Base-by-base conservation (phyloP, 73 alveolate species). In the Effrenium voratum region DNA sequence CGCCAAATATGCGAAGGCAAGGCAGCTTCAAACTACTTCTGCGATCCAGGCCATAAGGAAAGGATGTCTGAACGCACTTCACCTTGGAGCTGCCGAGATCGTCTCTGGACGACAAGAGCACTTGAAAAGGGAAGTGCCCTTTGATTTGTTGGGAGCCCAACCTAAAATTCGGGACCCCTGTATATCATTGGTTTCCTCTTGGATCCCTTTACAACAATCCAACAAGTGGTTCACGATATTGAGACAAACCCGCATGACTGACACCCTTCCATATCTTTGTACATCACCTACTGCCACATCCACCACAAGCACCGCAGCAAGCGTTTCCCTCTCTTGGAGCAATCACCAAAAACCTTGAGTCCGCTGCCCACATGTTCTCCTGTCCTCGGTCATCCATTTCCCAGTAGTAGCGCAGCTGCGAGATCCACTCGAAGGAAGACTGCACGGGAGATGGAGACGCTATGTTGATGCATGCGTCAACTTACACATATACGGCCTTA, bases 381-480 rank as follows among this genome's bases (percentile, higher is more conserved):
- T 92, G 92, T 82, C 49, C 92, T 45, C 98, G 82, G 55, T 93
- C 99, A 59, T 93, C 99, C 24, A 72, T 99, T 93, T 99, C 99
- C 99, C 99, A 99, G 99, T 99, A 99, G 99, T 99, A 99, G 99
- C 99, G 99, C 95, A 99, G 99, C 99, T 99, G 99, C 83, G 99
- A 99, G 95, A 99, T 99, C 99, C 99, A 99, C 96, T 99, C 99
- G 99, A 99, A 99, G 73, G 99, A 99, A 98, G 99, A 98, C 63
- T 98, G 98, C 57, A 24, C 32, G 22, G 47, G 32, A 47, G 47
- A 36, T 45, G n/a, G 12, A 12, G 47, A 47, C n/a, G 13, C 34
- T 52, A 19, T 52, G 63, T 52, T 12, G 63, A 52, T 52, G 26
- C 26, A 52, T 52, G 8, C 26, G 63, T 52, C 8, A 19, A 52